Evolutionary conservation across 345 rosid species (phyloP), one percentile per base, ranked within the genome.

Genomic region (Bruguiera gymnorhiza): DNA sequence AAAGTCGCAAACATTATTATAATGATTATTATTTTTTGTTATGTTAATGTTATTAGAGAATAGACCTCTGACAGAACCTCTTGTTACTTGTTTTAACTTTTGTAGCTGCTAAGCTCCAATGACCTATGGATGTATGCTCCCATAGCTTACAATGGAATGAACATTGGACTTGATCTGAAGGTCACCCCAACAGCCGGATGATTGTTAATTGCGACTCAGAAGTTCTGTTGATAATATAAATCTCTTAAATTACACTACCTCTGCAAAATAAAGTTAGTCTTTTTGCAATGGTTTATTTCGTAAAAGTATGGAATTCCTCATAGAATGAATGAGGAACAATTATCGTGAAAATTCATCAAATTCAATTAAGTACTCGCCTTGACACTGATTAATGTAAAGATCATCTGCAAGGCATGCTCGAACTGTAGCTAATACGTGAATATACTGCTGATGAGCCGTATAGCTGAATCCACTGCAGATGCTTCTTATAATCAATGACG

Each of bases 71-170:
- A 50, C 39, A 15, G 24, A 20, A 50, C 29, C 61, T 31, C 66
- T 6, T 19, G 8, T 46, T 18, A 20, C 19, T 62, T 23, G 20
- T 72, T 11, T 71, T 50, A 29, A 31, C 46, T 62, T 62, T 36
- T 36, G 74, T 77, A 92, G 98, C 73, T 92, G 67, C 79, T 92
- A 69, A 90, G 98, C 81, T 92, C 98, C 59, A 91, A 90, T 79
- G 98, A 88, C 68, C 66, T 86, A 55, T 92, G 96, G 98, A 92
- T 90, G 98, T 92, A 86, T 73, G 93, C 96, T 30, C 98, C 98
- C 0, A 76, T 92, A 62, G 96, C 98, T 30, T 92, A 87, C 83
- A 88, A 90, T 66, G 98, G 96, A 62, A 86, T 85, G 91, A 82
- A 85, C 78, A 80, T 89, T 73, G 94, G 93, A 39, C 83, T 84